Evolutionary conservation across 2,329 filamentous ascomycete genomes (phyloP).

Genomic region (Zelopaecilomyces penicillatus): DNA sequence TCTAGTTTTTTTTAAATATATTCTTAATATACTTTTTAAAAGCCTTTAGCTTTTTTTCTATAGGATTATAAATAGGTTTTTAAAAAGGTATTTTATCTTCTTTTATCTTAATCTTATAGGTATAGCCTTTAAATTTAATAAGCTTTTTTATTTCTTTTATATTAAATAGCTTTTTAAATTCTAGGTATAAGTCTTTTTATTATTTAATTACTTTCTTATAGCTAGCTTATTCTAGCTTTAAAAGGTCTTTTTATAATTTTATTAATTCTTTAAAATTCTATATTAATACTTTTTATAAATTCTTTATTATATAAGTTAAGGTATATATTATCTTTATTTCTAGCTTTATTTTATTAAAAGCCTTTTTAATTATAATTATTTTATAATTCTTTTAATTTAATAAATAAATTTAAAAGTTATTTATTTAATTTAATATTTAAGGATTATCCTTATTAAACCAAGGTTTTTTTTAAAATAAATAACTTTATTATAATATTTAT

Average conservation of each 20-base stretch:
- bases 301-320: too few relatives aligned
- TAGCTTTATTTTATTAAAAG: conserved; percentile 3
- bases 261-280: conserved; percentile 2
- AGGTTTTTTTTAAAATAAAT: too few relatives aligned
- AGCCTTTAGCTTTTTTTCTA: conserved; percentile 3
- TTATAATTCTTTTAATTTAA: conserved; percentile 2
- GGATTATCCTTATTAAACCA: not conserved
- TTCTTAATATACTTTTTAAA: conserved; percentile 9
- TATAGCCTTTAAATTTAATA: not conserved
- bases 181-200: not conserved
- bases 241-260: conserved; percentile 5
- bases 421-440: not conserved
- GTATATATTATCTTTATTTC: conserved; percentile 4
- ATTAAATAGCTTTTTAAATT: not conserved
- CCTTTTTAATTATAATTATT: conserved; percentile 1
- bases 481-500: not conserved
- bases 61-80: conserved; percentile 5
- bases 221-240: not conserved
- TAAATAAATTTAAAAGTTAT: conserved; percentile 4
- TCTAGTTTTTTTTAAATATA: conserved; percentile 5
- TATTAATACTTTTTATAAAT: conserved; percentile 1
- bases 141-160: not conserved
- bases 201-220: conserved; percentile 2
- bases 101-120: conserved; percentile 2
- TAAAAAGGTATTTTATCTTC: conserved; percentile 2